Evolutionary conservation across 2,329 filamentous ascomycete species (phyloP), one percentile per base, ranked within the genome.

Genomic region (Penicillium sp.): DNA sequence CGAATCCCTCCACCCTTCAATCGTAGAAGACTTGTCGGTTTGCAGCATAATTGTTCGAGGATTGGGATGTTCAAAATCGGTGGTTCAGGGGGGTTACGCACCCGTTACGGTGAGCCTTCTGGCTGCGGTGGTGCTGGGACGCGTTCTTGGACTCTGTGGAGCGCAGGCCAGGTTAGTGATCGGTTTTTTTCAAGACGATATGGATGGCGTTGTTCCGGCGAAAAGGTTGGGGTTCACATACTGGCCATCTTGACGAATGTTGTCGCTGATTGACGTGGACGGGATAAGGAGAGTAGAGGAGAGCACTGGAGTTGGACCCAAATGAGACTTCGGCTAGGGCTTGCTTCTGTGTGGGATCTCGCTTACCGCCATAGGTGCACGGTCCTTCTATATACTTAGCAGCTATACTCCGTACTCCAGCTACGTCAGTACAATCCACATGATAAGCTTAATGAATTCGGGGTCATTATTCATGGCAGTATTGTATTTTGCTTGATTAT

Each of bases 61-160:
- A 9, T 49, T 42, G 31, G 39, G 21, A 22, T 37, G 33, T 42
- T 52, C 29, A 39, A 44, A 14, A 54, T 61, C 58, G 59, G 58
- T 52, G 35, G 33, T 10, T 49, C 49, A 54, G 29, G 44, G 54
- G 57, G 66, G 6, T 65, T 65, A 84, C 89, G 74, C 89, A 97
- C 93, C 95, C 95, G 87, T 99, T 99, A 79, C 90, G 89, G 89
- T 99, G 95, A 84, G 92, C 93, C 90, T 99, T 99, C 86, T 90
- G 90, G 81, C 87, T 87, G 88, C 95, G 90, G 84, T 97, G 97
- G 85, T 97, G 92, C 87, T 98, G 93, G 76, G 93, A 97, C 84
- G 91, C 96, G 89, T 98, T 98, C 92, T 98, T 98, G 76, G 95
- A 98, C 87, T 98, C 93, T 97, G 79, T 57, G 59, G 35, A 58